Conservation (phyloP, 2,329 filamentous ascomycete genomes). For the Botrytis medusae region DNA sequence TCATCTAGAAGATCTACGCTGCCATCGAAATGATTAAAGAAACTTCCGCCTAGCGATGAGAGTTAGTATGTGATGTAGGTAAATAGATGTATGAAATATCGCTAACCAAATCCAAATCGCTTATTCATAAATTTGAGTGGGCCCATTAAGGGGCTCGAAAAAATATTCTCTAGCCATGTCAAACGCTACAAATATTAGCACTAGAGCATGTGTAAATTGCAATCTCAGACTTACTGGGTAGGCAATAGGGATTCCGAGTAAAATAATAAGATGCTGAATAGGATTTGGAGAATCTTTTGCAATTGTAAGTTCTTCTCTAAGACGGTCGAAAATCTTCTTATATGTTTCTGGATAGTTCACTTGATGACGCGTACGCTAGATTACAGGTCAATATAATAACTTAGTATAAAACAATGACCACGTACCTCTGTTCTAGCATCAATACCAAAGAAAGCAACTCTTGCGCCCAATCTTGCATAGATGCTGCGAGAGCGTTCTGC, state of each 20-base stretch:
- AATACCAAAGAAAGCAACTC: slow-evolving; percentile 81
- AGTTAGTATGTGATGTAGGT: neutral
- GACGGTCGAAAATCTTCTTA: slow-evolving; percentile 74
- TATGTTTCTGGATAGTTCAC: slow-evolving; percentile 95
- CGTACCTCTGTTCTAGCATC: slow-evolving; percentile 80
- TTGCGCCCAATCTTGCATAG: slow-evolving; percentile 78
- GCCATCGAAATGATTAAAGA: slow-evolving; percentile 95
- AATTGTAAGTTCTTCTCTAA: slow-evolving; percentile 70
- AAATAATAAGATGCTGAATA: slow-evolving; percentile 82
- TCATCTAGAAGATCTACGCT: slow-evolving; percentile 91
- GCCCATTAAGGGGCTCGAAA: slow-evolving; percentile 81
- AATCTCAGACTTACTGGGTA: slow-evolving; percentile 62
- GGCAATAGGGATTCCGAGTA: slow-evolving; percentile 84
- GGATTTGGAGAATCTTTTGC: slow-evolving; percentile 68
- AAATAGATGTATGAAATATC: neutral
- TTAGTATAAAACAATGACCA: neutral
- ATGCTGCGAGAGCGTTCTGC: slow-evolving; percentile 83
- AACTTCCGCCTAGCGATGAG: slow-evolving; percentile 58
- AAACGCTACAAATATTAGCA: slow-evolving; percentile 56
- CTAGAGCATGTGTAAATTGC: neutral
- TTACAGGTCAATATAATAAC: neutral
- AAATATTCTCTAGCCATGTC: slow-evolving; percentile 95
- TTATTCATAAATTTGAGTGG: slow-evolving; percentile 88
- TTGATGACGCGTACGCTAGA: slow-evolving; percentile 77
- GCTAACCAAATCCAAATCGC: slow-evolving; percentile 72